These are phyloP conservation scores for Brassica rapa DNA, from an alignment of 345 rosid species.

Conservation along the genomic window DNA sequence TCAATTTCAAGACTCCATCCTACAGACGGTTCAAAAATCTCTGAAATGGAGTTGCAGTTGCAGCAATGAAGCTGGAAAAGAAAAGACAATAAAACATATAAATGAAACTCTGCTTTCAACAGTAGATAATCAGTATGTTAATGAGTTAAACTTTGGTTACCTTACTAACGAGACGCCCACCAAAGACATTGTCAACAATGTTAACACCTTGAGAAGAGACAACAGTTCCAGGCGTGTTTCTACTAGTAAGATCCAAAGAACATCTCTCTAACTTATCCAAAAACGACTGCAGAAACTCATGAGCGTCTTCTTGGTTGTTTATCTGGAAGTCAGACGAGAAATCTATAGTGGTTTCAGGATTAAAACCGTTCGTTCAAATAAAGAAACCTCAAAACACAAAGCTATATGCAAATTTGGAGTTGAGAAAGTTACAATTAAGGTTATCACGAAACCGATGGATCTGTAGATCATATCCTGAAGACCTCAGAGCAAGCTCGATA, in stretches of 20 bases:
- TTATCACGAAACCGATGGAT: constrained; percentile 58
- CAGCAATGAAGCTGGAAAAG: constrained; percentile 64
- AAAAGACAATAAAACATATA: constrained; percentile 7
- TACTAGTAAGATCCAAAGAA: constrained; percentile 43
- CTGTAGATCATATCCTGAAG: constrained; percentile 56
- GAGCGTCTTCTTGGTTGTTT: constrained; percentile 86
- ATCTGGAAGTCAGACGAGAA: constrained; percentile 59
- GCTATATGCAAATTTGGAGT: background rate
- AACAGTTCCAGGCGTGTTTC: constrained; percentile 19
- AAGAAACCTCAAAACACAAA: background rate
- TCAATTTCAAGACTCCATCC: constrained; percentile 80
- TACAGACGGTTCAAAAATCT: constrained; percentile 60
- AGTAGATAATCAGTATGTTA: background rate
- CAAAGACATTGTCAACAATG: constrained; percentile 68
- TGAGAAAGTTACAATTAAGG: constrained; percentile 57
- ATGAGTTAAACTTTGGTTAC: constrained; percentile 40
- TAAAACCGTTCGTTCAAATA: background rate
- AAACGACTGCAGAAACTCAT: constrained; percentile 77
- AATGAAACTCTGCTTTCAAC: background rate
- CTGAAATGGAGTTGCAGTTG: constrained; percentile 59
- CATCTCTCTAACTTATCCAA: constrained; percentile 70
- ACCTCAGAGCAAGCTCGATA: constrained; percentile 54
- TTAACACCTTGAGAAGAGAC: constrained; percentile 41
- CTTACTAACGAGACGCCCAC: constrained; percentile 78
- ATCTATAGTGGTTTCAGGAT: constrained; percentile 53